Conservation (phyloP, 257 asterid species). For the Galeopsis tetrahit region DNA sequence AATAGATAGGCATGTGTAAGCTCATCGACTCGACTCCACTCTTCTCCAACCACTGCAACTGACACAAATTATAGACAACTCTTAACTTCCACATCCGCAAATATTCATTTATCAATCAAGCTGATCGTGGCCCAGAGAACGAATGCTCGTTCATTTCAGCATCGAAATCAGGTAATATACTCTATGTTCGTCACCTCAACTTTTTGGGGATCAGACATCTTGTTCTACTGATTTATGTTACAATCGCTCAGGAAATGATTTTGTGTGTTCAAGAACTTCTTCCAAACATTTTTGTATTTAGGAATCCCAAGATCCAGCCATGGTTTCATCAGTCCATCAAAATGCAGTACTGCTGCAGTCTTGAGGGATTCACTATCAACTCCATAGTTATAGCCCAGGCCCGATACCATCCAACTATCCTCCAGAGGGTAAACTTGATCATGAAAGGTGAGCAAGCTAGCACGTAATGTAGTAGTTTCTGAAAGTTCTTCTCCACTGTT, state of each 20-base stretch:
- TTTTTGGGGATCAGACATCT: constrained; percentile 36
- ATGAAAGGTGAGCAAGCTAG: constrained; percentile 75
- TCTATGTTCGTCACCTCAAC: constrained; percentile 34
- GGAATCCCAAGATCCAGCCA: constrained; percentile 98
- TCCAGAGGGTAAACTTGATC: constrained; percentile 72
- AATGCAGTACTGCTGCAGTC: constrained; percentile 82
- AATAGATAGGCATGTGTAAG: constrained; percentile 40
- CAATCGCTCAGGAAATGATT: constrained; percentile 79
- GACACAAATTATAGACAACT: constrained; percentile 26
- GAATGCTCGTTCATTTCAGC: constrained; percentile 31
- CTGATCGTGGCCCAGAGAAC: constrained; percentile 35
- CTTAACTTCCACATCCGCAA: constrained; percentile 32
- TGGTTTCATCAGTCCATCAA: constrained; percentile 96
- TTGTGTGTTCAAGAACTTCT: constrained; percentile 67
- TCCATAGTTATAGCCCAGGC: constrained; percentile 85
- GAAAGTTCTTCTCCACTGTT: constrained; percentile 48
- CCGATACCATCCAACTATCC: constrained; percentile 78
- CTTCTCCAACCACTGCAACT: constrained; percentile 40
- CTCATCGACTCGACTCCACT: constrained; percentile 26
- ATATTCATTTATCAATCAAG: constrained; percentile 30
- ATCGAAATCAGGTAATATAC: constrained; percentile 19
- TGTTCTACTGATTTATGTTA: constrained; percentile 68
- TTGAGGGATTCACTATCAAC: constrained; percentile 46
- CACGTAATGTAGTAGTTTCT: constrained; percentile 59
- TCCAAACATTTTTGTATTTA: constrained; percentile 73